These are phyloP conservation scores for Phytophthora foliorum DNA, from an alignment of 352 stramenopile genomes.

Conservation along the genomic window DNA sequence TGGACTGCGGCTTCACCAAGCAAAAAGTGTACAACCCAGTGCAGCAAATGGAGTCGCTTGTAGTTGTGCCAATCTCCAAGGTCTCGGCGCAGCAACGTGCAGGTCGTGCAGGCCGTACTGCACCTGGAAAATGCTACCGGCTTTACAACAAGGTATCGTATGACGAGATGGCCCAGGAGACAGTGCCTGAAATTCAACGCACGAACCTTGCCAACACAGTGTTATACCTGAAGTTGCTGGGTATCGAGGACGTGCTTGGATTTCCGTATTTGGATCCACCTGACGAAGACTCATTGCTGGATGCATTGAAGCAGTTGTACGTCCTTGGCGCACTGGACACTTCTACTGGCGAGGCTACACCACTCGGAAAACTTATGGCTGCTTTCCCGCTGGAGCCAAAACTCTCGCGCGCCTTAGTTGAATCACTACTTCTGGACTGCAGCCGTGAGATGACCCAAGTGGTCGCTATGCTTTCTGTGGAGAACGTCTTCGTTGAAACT, in stretches of 20 bases:
- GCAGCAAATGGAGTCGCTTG: slow-evolving; percentile 82
- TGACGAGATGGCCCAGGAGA: slow-evolving; percentile 96
- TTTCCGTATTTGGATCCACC: slow-evolving; percentile 82
- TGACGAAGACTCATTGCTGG: slow-evolving; percentile 71
- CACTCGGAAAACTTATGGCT: slow-evolving; percentile 82
- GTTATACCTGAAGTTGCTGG: slow-evolving; percentile 88
- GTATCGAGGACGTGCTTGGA: slow-evolving; percentile 74
- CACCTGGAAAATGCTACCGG: slow-evolving; percentile 98
- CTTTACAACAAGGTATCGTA: slow-evolving; percentile 99
- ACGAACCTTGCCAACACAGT: slow-evolving; percentile 96
- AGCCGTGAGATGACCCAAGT: slow-evolving; percentile 71
- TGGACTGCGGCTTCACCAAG: slow-evolving; percentile 88
- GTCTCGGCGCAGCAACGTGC: slow-evolving; percentile 94
- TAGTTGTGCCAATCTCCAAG: slow-evolving; percentile 97
- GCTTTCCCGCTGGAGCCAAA: slow-evolving; percentile 87
- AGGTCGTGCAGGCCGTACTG: slow-evolving; percentile 96
- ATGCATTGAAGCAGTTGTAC: slow-evolving; percentile 83
- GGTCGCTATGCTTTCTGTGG: slow-evolving; percentile 87
- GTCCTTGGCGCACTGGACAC: slow-evolving; percentile 70
- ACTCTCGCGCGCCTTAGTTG: slow-evolving; percentile 70
- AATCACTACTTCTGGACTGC: slow-evolving; percentile 68
- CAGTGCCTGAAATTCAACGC: slow-evolving; percentile 98
- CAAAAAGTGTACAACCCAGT: slow-evolving; percentile 94
- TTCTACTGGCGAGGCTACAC: slow-evolving; percentile 55
- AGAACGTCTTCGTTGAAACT: slow-evolving; percentile 74